A percentile compares a stretch with the other conserved stretches of the same genome.
phyloP scores from a whole-genome alignment of 768 basidiomycete species.

The Phaeolepiota aurea region DNA sequence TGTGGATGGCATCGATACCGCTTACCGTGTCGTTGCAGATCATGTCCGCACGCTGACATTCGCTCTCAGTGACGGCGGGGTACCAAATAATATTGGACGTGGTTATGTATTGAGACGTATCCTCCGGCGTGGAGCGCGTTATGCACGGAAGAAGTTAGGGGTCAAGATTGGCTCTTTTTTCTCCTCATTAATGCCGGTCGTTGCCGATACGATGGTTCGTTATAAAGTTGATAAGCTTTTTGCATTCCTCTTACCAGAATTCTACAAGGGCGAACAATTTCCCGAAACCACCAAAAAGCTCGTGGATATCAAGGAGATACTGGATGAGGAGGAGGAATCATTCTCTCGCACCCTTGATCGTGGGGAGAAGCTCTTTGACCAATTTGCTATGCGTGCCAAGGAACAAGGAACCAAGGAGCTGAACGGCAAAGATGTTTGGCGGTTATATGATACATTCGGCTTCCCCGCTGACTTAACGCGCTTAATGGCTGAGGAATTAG shows the following conservation, averaged over 20 bases:
- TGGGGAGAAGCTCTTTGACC: conserved; percentile 92
- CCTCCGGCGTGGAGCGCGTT: conserved; percentile 88
- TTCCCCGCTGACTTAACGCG: conserved; percentile 96
- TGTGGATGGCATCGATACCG: conserved; percentile 90
- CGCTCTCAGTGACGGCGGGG: conserved; percentile 92
- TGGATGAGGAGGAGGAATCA: conserved; percentile 96
- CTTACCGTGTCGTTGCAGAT: conserved; percentile 95
- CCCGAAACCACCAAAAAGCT: conserved; percentile 85
- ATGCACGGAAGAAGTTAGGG: conserved; percentile 89
- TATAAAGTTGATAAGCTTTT: neutral
- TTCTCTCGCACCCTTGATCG: conserved; percentile 96
- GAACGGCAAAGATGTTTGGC: conserved; percentile 91
- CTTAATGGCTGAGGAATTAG: conserved; percentile 94
- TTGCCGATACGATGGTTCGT: conserved; percentile 82
- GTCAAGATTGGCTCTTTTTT: conserved; percentile 94
- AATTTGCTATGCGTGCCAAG: conserved; percentile 66
- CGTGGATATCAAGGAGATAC: conserved; percentile 85
- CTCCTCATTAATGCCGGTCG: conserved; percentile 82
- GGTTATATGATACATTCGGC: conserved; percentile 95
- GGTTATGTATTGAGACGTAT: conserved; percentile 97
- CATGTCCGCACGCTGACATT: conserved; percentile 94
- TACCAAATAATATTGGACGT: conserved; percentile 92
- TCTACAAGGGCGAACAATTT: conserved; percentile 68
- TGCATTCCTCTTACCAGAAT: conserved; percentile 3
- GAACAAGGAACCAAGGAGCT: conserved; percentile 58